Evolutionary conservation across 306 rosid species (phyloP).

Genomic region (Glycine latifolia): DNA sequence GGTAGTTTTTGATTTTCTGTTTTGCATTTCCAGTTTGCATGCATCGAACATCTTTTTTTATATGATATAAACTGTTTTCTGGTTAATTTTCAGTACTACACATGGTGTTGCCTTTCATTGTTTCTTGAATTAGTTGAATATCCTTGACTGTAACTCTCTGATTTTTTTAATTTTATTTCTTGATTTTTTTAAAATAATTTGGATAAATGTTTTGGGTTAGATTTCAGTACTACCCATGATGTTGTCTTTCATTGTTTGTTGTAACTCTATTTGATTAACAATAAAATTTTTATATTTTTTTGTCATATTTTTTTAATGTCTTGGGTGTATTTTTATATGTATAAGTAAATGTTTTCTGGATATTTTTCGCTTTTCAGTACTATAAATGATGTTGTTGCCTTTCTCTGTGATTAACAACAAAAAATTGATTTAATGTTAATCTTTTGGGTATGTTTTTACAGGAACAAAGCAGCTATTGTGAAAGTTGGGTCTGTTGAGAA

Average conservation of each 20-base stretch:
- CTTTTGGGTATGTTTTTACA: conserved; percentile 41
- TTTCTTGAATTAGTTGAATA: too few relatives aligned
- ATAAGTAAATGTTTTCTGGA: background rate
- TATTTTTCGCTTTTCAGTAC: background rate
- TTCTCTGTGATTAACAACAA: background rate
- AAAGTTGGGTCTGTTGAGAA: conserved; percentile 92
- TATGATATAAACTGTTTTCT: background rate
- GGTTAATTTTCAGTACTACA: background rate
- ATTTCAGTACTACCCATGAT: background rate
- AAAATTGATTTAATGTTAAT: background rate
- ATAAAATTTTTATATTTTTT: background rate
- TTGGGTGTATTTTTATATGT: background rate
- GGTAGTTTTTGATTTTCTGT: conserved; percentile 4
- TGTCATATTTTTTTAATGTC: background rate
- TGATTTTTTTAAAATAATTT: too few relatives aligned
- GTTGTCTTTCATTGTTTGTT: conserved; percentile 20
- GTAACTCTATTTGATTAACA: background rate
- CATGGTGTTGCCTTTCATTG: background rate
- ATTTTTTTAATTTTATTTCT: too few relatives aligned
- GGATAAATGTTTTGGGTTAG: too few relatives aligned
- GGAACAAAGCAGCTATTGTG: conserved; percentile 94
- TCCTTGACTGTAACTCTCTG: too few relatives aligned
- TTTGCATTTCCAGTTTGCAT: conserved; percentile 9
- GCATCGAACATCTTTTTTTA: background rate
- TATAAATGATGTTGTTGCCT: background rate